Evolutionary conservation across 257 asterid genomes (phyloP), one percentile per base, ranked within the genome.

Genomic region (Gardenia jasminoides): DNA sequence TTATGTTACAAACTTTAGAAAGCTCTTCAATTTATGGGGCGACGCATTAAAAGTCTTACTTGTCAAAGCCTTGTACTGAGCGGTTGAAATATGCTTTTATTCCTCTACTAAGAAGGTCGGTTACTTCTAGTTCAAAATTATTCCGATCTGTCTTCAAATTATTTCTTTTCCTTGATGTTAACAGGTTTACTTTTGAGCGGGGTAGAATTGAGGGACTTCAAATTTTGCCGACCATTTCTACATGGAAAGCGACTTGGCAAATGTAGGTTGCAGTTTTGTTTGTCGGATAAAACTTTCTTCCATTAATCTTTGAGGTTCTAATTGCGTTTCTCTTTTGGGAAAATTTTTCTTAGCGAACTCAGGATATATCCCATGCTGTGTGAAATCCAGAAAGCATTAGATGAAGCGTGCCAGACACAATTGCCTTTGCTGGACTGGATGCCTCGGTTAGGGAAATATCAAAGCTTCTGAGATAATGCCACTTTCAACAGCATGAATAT

Each of bases 351-450:
- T 28, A 66, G 36, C 70, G 70, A 66, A 8, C 10, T 31, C 44
- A 31, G 30, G 70, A 43, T 3, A 20, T 36, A 33, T 5, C 44
- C 43, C 17, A 66, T 66, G 70, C 44, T 66, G 70, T 0, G 44
- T 16, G 44, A 66, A 0, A 66, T 66, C 36, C 44, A 22, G 8
- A 33, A 13, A 19, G 70, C 70, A 15, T 66, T 66, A 30, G 17
- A 1, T 20, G 70, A 66, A 24, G 44, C 70, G 12, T 66, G 70
- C 9, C 33, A 31, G 1, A 2, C 70, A 66, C 70, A 66, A 12
- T 66, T 66, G 8, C 70, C 70, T 31, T 66, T 66, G 70, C 70
- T 66, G 44, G 12, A 24, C 10, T 66, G 70, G 70, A 66, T 43
- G 12, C 19, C 33, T 66, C 33, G 13, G 56, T 48, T 16, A 48